A percentile compares a stretch with the other conserved stretches of the same genome.
These are phyloP conservation scores for Lachancea nothofagi DNA, from an alignment of 805 yeast genomes.

Conservation along the genomic window DNA sequence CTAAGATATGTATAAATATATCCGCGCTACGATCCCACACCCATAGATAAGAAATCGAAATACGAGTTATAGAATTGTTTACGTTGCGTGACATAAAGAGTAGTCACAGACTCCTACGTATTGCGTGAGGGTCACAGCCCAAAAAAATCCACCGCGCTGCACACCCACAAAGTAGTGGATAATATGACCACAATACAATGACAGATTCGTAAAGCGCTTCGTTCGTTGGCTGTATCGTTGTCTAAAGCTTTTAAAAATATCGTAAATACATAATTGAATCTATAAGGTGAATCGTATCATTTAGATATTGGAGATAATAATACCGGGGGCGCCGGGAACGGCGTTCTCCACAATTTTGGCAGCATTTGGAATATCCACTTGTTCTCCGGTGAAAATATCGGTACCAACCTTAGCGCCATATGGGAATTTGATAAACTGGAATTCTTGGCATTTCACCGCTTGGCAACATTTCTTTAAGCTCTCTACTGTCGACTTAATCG, in stretches of 20 bases:
- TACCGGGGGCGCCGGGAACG: slow-evolving; percentile 91
- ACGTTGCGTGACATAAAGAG: neutral
- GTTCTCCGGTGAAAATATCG: slow-evolving; percentile 63
- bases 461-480: slow-evolving; percentile 63
- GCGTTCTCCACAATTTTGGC: slow-evolving; percentile 75
- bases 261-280: slow-evolving; percentile 1
- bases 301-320: slow-evolving; percentile 61
- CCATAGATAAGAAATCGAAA: no score
- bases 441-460: slow-evolving; percentile 46
- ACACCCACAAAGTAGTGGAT: no score
- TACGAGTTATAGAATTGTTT: neutral
- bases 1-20: no score
- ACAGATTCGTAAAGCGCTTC: no score
- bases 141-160: no score
- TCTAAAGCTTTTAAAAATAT: neutral
- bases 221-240: neutral
- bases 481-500: slow-evolving; percentile 50
- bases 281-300: neutral
- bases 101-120: no score
- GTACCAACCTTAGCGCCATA: slow-evolving; percentile 59
- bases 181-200: no score
- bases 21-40: no score
- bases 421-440: slow-evolving; percentile 57
- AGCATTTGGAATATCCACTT: slow-evolving; percentile 52
- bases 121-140: neutral